Base-by-base conservation (phyloP, 177 flowering plant species). In the Telopea speciosissima region DNA sequence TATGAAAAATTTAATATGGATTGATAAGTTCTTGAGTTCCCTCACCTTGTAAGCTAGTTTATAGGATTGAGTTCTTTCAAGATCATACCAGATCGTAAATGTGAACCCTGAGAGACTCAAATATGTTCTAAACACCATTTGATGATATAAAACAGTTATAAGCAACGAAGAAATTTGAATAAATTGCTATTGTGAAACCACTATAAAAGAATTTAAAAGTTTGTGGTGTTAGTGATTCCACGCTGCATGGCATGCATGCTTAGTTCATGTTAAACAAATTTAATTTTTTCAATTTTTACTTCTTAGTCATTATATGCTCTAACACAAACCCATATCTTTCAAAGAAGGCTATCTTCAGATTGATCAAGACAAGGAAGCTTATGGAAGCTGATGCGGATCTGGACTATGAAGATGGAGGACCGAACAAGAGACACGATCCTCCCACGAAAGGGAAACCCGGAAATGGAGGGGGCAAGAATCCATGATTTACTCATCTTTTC, bases 331-430 rank as follows among this genome's bases (percentile, higher is more conserved):
- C 31, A 17, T 25, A 12, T 61, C 9, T 73, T 7, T 58, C 45
- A 63, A 63, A 49, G 70, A 65, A 79, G 83, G 67, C 21, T 22
- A 62, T 44, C 17, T 63, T n/a, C 60, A 28, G 19, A 58, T 31
- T 28, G 75, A 71, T 54, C 72, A 80, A 62, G 24, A 28, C 61
- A 23, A 87, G 88, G 82, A 88, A 85, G 85, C 83, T 85, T 23
- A 28, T 76, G 72, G 60, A 36, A 73, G 10, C 60, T 19, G 81
- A 78, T 36, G 42, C 66, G 5, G 45, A 76, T 69, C 70, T 79
- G 65, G 95, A 88, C 72, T 90, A 90, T 68, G 90, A 88, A 42
- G 82, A 85, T 62, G 81, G 85, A 33, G 89, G 89, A 31, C 72
- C 92, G 22, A 88, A 87, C 76, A 78, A 80, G 4, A 88, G 68